phyloP scores from a whole-genome alignment of 441 rosid genomes.

The Populus hybrid region DNA sequence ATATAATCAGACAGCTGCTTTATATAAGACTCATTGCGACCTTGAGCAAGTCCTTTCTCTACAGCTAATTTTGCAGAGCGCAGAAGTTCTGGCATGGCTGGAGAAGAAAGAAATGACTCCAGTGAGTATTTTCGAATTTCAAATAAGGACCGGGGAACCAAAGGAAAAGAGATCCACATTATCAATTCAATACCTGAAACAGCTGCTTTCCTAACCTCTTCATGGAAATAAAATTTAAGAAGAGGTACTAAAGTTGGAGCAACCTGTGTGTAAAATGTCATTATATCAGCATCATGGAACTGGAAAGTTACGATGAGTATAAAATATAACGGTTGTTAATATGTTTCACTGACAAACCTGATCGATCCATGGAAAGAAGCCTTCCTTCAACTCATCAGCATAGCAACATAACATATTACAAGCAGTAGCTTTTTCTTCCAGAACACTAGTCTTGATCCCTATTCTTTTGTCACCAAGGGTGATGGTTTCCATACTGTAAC shows the following conservation, averaged over 20 bases:
- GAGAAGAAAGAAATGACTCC: neutral
- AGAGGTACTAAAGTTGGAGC: conserved; percentile 95
- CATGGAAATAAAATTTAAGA: conserved; percentile 97
- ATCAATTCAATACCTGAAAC: conserved; percentile 71
- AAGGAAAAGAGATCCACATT: neutral
- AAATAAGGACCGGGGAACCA: neutral
- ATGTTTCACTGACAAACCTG: conserved; percentile 51
- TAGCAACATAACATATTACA: conserved; percentile 99
- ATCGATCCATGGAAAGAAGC: conserved; percentile 99
- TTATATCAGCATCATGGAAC: conserved; percentile 4
- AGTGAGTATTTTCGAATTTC: conserved; percentile 1
- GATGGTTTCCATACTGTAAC: conserved; percentile 97
- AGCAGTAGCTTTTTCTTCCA: conserved; percentile 99
- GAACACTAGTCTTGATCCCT: conserved; percentile 95
- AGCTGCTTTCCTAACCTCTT: conserved; percentile 99
- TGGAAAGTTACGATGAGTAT: neutral
- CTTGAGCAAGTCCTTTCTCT: conserved; percentile 85
- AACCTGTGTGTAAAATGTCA: conserved; percentile 50
- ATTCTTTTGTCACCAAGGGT: conserved; percentile 98
- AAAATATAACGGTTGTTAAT: conserved; percentile 2
- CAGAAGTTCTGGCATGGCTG: conserved; percentile 98
- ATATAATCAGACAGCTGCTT: conserved; percentile 93
- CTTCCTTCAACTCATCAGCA: conserved; percentile 98
- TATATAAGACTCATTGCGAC: conserved; percentile 79
- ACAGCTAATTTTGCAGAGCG: conserved; percentile 96